Conservation (phyloP, 2,329 filamentous ascomycete species). For the Hypoxylon sp. region DNA sequence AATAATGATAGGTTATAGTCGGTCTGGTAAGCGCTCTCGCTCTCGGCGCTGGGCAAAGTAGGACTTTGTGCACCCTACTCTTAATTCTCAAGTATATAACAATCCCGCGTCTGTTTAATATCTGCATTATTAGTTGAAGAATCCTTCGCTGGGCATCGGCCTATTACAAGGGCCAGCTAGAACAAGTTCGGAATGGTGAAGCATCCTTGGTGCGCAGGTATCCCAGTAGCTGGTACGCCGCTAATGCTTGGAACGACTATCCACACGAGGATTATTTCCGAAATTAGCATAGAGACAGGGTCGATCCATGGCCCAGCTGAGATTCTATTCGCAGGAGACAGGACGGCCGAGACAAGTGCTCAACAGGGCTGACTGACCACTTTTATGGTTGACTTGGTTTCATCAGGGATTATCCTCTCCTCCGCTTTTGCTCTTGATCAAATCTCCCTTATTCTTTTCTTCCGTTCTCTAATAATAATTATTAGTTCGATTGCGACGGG, state of each 20-base stretch:
- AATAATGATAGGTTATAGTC: too few relatives aligned
- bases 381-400: slow-evolving; percentile 20
- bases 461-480: not conserved
- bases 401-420: slow-evolving; percentile 22
- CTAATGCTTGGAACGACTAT: slow-evolving; percentile 13
- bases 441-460: slow-evolving; percentile 1
- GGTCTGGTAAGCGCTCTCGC: slow-evolving; percentile 17
- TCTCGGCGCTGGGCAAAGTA: too few relatives aligned
- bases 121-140: slow-evolving; percentile 6
- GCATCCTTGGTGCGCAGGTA: slow-evolving; percentile 9
- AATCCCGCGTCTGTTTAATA: too few relatives aligned
- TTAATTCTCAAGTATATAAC: too few relatives aligned
- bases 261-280: slow-evolving; percentile 27
- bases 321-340: slow-evolving; percentile 22
- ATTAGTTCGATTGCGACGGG: slow-evolving; percentile 8
- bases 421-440: slow-evolving; percentile 5
- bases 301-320: not conserved
- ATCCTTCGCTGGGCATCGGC: slow-evolving; percentile 17
- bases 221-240: slow-evolving; percentile 9
- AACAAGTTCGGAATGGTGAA: slow-evolving; percentile 15
- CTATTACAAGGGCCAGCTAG: slow-evolving; percentile 12
- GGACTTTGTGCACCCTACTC: too few relatives aligned
- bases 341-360: slow-evolving; percentile 12
- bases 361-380: slow-evolving; percentile 26
- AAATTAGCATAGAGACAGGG: slow-evolving; percentile 15